These are phyloP conservation scores for Dothistroma septosporum DNA, from an alignment of 2,329 filamentous ascomycete species.

Conservation along the genomic window DNA sequence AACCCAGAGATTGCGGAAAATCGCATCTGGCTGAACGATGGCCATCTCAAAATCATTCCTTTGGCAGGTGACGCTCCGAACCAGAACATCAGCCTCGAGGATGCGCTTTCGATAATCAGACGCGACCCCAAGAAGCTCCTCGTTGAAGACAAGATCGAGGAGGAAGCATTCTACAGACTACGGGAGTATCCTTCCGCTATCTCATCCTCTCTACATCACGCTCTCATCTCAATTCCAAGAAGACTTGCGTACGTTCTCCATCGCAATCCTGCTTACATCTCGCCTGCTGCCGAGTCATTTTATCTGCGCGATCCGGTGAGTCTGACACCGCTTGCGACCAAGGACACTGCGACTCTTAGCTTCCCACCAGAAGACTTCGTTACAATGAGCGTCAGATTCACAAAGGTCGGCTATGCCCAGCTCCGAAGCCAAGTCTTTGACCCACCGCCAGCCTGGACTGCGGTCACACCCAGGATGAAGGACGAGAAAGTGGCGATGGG, in stretches of 20 bases:
- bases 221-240: constrained; percentile 70
- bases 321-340: constrained; percentile 62
- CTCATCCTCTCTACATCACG: constrained; percentile 68
- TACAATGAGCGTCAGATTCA: constrained; percentile 74
- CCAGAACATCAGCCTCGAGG: constrained; percentile 56
- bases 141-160: constrained; percentile 70
- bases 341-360: constrained; percentile 50
- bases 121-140: constrained; percentile 57
- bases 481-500: constrained; percentile 59
- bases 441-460: constrained; percentile 56
- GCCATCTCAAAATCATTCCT: constrained; percentile 70
- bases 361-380: constrained; percentile 80
- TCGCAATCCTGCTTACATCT: constrained; percentile 67
- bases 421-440: constrained; percentile 78
- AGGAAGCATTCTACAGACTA: constrained; percentile 85
- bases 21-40: constrained; percentile 81
- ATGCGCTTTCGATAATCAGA: constrained; percentile 61
- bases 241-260: constrained; percentile 78
- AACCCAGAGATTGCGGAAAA: constrained; percentile 86
- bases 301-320: constrained; percentile 81
- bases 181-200: constrained; percentile 79
- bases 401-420: constrained; percentile 85
- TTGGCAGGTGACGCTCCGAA: constrained; percentile 33
- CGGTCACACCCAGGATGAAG: constrained; percentile 38
- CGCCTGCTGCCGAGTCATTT: constrained; percentile 83